These are phyloP conservation scores for Phialophora macrospora DNA, from an alignment of 2,329 filamentous ascomycete species.

Conservation along the genomic window DNA sequence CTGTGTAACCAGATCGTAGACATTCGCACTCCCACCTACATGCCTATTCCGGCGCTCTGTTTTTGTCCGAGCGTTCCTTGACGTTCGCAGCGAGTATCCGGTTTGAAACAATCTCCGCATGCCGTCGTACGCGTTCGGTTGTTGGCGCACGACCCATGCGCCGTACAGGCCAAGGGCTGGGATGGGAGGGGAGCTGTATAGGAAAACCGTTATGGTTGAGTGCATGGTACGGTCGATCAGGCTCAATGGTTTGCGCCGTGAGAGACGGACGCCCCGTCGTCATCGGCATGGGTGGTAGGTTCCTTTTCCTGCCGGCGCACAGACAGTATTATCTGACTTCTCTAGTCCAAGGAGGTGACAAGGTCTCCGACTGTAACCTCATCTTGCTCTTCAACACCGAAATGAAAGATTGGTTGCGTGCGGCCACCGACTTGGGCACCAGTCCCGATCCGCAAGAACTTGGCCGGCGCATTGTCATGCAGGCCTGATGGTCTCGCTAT, in stretches of 20 bases:
- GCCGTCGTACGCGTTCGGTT: too few relatives aligned
- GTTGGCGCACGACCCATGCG: too few relatives aligned
- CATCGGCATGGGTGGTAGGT: constrained; percentile 23
- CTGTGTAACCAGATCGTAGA: too few relatives aligned
- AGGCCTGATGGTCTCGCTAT: not conserved
- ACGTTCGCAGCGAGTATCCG: too few relatives aligned
- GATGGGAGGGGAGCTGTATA: too few relatives aligned
- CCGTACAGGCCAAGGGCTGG: too few relatives aligned
- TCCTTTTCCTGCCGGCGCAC: not conserved
- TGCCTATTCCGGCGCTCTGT: too few relatives aligned
- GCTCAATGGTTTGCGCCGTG: constrained; percentile 21
- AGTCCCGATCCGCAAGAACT: not conserved
- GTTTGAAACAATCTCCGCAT: too few relatives aligned
- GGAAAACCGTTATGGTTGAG: constrained; percentile 4
- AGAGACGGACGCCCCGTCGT: constrained; percentile 14
- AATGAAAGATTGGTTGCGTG: not conserved
- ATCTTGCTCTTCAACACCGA: constrained; percentile 10
- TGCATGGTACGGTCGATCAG: constrained; percentile 16
- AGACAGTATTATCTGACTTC: constrained; percentile 10
- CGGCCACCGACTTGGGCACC: not conserved
- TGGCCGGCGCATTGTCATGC: not conserved
- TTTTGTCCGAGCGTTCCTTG: too few relatives aligned
- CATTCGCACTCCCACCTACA: too few relatives aligned
- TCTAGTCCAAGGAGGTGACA: not conserved
- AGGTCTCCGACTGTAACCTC: not conserved